These are phyloP conservation scores for Colletotrichum spaethianum DNA, from an alignment of 2,329 filamentous ascomycete species.

Conservation along the genomic window DNA sequence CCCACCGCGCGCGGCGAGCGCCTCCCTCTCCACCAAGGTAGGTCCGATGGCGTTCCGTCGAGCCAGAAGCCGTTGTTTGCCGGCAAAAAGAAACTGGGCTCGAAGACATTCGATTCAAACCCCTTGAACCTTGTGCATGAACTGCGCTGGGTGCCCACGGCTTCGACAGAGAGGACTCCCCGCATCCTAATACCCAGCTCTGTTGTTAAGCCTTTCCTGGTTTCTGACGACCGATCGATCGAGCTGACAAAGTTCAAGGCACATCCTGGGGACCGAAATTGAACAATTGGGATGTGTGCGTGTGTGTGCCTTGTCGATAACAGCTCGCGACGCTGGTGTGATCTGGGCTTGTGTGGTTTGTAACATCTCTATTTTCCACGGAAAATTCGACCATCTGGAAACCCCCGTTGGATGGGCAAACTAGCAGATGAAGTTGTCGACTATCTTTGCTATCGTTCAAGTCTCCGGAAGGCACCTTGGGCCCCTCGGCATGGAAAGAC, in stretches of 20 bases:
- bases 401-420: no score
- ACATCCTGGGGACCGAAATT: not conserved
- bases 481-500: not conserved
- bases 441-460: not conserved
- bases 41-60: slow-evolving; percentile 14
- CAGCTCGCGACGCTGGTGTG: no score
- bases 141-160: not conserved
- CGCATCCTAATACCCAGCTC: slow-evolving; percentile 2
- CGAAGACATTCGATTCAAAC: not conserved
- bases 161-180: not conserved
- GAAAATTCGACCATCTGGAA: not conserved
- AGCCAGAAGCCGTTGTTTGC: not conserved
- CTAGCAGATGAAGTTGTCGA: not conserved
- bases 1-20: not conserved
- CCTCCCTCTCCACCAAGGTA: slow-evolving; percentile 29
- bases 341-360: not conserved
- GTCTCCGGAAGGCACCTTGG: not conserved
- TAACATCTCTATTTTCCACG: not conserved
- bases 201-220: not conserved
- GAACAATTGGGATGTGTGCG: not conserved
- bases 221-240: slow-evolving; percentile 10
- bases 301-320: not conserved
- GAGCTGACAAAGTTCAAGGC: not conserved
- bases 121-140: slow-evolving; percentile 13
- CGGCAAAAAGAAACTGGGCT: slow-evolving; percentile 1